Evolutionary conservation across 2,329 filamentous ascomycete species (phyloP), one percentile per base, ranked within the genome.

Genomic region (Hymenoscyphus repandus): DNA sequence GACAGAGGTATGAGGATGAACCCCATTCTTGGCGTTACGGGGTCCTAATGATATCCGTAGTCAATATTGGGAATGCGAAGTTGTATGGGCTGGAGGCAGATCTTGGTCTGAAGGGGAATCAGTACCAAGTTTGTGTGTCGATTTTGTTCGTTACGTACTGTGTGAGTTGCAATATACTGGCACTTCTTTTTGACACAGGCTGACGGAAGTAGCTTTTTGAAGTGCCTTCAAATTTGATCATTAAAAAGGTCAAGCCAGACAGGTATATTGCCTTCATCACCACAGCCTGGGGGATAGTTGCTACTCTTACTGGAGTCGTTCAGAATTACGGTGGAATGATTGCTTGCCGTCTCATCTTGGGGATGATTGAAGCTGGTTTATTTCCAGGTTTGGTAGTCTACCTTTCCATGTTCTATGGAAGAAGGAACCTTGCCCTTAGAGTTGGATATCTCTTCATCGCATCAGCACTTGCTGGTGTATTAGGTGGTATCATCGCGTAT

Each of bases 381-480:
- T 83, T 83, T 50, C 80, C 80, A 0, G 79, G 80, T 1, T 70
- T 75, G 57, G 74, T 76, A 1, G 64, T 77, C 22, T 85, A 85
- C 51, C 69, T 86, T 13, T 83, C 82, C 0, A 73, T 83, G 51
- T 85, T 83, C 66, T 86, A 85, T 64, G 79, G 74, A 17, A 81
- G 80, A 55, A 72, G 72, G 7, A 79, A 84, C 58, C 71, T 85
- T 5, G 81, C 79, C 0, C 67, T 85, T 3, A 76, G 83, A 1
- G 78, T 84, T 2, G 79, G 79, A 6, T 84, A 83, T 55, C 72
- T 86, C 1, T 85, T 85, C 62, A 74, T 78, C 9, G 74, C 72
- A 2, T 75, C 81, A 1, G 81, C 83, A 0, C 66, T 84, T 1
- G 79, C 82, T 0, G 83, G 83, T 5, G 81, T 82, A 1, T 82